Conservation (phyloP, 1,139 yeast species). For the Geotrichum siamense region DNA sequence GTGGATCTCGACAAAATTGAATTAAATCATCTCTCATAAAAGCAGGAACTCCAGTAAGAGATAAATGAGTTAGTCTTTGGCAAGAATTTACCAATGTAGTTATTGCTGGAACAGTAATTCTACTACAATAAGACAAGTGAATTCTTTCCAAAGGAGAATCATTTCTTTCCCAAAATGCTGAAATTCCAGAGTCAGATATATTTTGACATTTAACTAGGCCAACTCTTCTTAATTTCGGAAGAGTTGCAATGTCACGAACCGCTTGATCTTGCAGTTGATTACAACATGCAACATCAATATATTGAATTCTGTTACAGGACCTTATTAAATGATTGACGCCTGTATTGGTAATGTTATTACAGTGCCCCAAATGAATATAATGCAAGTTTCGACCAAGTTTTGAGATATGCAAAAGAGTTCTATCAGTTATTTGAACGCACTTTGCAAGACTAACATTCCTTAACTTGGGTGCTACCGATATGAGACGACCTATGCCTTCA, state of each 20-base stretch:
- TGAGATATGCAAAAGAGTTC: constrained; percentile 64
- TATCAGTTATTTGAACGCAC: constrained; percentile 82
- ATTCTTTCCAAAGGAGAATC: constrained; percentile 78
- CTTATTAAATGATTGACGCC: constrained; percentile 74
- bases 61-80: constrained; percentile 79
- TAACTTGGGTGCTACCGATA: constrained; percentile 70
- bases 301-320: constrained; percentile 78
- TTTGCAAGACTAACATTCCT: constrained; percentile 85
- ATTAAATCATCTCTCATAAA: constrained; percentile 82
- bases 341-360: constrained; percentile 80
- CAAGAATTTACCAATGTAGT: constrained; percentile 64
- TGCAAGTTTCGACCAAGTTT: constrained; percentile 75
- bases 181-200: constrained; percentile 80
- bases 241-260: constrained; percentile 63
- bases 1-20: constrained; percentile 88
- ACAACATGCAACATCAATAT: constrained; percentile 93
- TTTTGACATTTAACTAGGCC: constrained; percentile 89
- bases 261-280: constrained; percentile 82
- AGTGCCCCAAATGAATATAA: constrained; percentile 90
- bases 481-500: constrained; percentile 64
- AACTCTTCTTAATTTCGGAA: constrained; percentile 79
- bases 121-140: constrained; percentile 85
- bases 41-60: constrained; percentile 86
- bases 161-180: constrained; percentile 60
- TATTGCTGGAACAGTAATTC: constrained; percentile 46